phyloP scores from a whole-genome alignment of 805 yeast species.

The Teunomyces aglyptinius region DNA sequence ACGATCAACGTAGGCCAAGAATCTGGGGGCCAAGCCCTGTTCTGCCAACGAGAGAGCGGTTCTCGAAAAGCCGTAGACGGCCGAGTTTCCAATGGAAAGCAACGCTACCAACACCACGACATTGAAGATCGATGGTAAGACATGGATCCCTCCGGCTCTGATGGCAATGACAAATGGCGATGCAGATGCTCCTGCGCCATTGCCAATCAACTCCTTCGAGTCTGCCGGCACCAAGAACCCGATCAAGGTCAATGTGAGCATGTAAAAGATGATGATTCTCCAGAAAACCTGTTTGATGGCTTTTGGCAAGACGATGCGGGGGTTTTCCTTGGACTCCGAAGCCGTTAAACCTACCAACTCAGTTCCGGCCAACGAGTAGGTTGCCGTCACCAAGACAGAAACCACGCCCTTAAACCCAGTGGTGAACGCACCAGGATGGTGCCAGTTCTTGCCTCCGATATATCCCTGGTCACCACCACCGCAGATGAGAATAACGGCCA shows the following conservation, averaged over 20 bases:
- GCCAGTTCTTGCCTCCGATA: conserved; percentile 39
- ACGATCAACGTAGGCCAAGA: conserved; percentile 37
- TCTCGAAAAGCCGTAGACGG: conserved; percentile 44
- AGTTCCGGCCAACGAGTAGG: conserved; percentile 44
- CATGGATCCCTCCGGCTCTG: conserved; percentile 39
- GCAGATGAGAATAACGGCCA: conserved; percentile 38
- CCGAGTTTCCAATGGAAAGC: conserved; percentile 43
- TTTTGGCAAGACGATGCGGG: conserved; percentile 37
- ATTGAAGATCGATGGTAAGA: conserved; percentile 42
- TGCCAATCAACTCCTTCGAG: conserved; percentile 23
- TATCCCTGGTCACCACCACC: conserved; percentile 40
- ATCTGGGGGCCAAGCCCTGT: conserved; percentile 39
- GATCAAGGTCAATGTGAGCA: conserved; percentile 39
- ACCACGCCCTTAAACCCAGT: conserved; percentile 38
- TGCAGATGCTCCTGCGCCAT: conserved; percentile 32
- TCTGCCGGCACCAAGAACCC: conserved; percentile 39
- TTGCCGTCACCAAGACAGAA: conserved; percentile 39
- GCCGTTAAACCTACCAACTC: conserved; percentile 42
- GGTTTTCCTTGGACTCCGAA: conserved; percentile 34
- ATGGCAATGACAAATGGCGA: conserved; percentile 46
- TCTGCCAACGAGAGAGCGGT: conserved; percentile 39
- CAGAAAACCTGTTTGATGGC: conserved; percentile 45
- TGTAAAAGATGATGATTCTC: conserved; percentile 40
- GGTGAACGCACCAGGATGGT: conserved; percentile 35
- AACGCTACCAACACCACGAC: conserved; percentile 41